These are phyloP conservation scores for Sporodiniella umbellata DNA, from an alignment of 371 early-diverging fungal genomes.

Conservation along the genomic window DNA sequence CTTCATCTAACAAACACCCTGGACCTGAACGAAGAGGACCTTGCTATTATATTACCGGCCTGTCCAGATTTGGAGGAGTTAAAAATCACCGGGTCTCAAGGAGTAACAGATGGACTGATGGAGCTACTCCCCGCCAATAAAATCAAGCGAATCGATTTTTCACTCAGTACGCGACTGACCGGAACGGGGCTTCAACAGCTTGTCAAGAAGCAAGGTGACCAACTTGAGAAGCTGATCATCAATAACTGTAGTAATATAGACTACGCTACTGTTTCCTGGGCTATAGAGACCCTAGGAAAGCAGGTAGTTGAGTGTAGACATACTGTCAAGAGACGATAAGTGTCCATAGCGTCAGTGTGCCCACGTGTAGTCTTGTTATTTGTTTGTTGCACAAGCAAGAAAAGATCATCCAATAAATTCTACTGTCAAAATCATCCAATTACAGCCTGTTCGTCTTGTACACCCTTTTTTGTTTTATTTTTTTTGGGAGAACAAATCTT, in stretches of 20 bases:
- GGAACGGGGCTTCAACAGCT: constrained; percentile 26
- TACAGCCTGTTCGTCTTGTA: not conserved
- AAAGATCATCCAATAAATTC: constrained; percentile 1
- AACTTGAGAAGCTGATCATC: constrained; percentile 12
- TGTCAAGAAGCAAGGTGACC: constrained; percentile 7
- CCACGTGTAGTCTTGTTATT: not conserved
- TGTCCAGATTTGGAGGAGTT: constrained; percentile 9
- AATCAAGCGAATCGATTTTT: constrained; percentile 22
- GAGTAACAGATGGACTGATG: constrained; percentile 18
- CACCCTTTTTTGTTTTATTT: too few species aligned
- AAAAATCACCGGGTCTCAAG: constrained; percentile 1
- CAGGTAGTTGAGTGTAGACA: constrained; percentile 14
- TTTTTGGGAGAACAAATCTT: too few species aligned
- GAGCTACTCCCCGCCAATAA: constrained; percentile 2
- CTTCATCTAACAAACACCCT: not conserved
- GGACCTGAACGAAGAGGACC: constrained; percentile 2
- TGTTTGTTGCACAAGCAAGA: not conserved
- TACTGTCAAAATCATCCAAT: not conserved
- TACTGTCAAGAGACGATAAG: not conserved
- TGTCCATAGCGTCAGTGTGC: not conserved
- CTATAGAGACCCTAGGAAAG: constrained; percentile 8
- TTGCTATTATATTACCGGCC: constrained; percentile 3
- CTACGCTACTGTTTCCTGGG: constrained; percentile 27
- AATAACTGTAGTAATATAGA: constrained; percentile 21
- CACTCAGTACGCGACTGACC: constrained; percentile 21